Evolutionary conservation across 179 eudicot genomes (phyloP).

Genomic region (Beta macrorhiza): DNA sequence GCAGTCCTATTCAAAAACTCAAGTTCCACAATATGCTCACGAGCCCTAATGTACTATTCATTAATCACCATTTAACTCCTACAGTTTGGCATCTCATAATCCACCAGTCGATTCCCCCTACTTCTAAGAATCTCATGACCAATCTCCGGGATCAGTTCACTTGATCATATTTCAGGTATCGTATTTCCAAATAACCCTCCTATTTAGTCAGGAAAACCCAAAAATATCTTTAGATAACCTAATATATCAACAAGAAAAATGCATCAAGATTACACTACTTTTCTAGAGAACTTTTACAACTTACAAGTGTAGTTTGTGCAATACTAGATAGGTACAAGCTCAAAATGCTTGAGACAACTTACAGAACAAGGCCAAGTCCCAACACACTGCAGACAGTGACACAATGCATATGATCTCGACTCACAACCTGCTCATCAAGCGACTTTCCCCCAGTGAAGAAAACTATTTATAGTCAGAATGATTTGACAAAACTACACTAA

Average conservation of each 20-base stretch:
- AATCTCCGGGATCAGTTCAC: background rate
- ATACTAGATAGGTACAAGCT: background rate
- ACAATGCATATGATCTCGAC: background rate
- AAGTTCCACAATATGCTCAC: too few species aligned
- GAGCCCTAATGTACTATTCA: too few species aligned
- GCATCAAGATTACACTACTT: too few species aligned
- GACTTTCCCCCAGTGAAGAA: background rate
- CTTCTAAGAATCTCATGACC: background rate
- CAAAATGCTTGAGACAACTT: background rate
- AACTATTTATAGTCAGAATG: background rate
- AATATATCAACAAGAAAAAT: too few species aligned
- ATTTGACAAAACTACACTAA: background rate
- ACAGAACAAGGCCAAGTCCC: background rate
- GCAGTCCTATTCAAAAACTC: too few species aligned
- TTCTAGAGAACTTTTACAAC: too few species aligned
- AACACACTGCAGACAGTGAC: background rate
- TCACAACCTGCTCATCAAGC: background rate
- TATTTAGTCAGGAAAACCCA: too few species aligned
- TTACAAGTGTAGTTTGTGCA: background rate
- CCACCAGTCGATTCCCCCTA: too few species aligned
- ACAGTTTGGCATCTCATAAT: too few species aligned
- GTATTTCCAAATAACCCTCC: background rate
- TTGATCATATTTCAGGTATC: background rate
- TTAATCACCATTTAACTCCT: too few species aligned
- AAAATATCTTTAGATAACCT: too few species aligned